Conservation (phyloP, 352 stramenopile species). For the Phytophthora sojae region DNA sequence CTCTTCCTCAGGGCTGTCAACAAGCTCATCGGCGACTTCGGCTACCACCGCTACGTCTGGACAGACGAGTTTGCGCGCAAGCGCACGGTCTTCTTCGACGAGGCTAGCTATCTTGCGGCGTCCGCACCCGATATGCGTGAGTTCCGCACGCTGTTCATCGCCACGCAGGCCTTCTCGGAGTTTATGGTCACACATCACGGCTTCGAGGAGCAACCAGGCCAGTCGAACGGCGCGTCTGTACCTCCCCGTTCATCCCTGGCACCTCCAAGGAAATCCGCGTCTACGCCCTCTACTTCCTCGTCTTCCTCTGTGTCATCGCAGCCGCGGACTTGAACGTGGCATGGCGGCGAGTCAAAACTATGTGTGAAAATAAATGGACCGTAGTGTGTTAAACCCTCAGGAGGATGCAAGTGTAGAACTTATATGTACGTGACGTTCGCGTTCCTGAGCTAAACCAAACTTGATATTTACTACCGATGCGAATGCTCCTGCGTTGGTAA, state of each 20-base stretch:
- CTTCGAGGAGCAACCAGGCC: slow-evolving; percentile 70
- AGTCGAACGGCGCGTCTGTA: slow-evolving; percentile 15
- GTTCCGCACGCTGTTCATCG: slow-evolving; percentile 87
- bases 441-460: slow-evolving; percentile 18
- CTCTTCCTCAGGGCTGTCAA: slow-evolving; percentile 73
- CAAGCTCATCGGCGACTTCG: slow-evolving; percentile 84
- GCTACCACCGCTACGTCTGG: slow-evolving; percentile 87
- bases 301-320: slow-evolving; percentile 33
- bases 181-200: slow-evolving; percentile 86
- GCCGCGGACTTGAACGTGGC: slow-evolving; percentile 21
- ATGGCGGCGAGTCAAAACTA: slow-evolving; percentile 11
- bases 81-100: slow-evolving; percentile 86
- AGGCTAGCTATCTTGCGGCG: slow-evolving; percentile 84
- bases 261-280: slow-evolving; percentile 23
- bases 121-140: slow-evolving; percentile 79
- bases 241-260: background rate
- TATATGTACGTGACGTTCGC: slow-evolving; percentile 35
- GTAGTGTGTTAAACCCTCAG: slow-evolving; percentile 21
- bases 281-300: slow-evolving; percentile 25
- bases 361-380: slow-evolving; percentile 34
- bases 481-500: background rate
- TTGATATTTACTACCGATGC: slow-evolving; percentile 25
- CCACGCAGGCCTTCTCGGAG: slow-evolving; percentile 87
- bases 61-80: slow-evolving; percentile 85
- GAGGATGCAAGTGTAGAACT: slow-evolving; percentile 23